Base-by-base conservation (phyloP, 805 yeast genomes). In the Candida ipomoeae region DNA sequence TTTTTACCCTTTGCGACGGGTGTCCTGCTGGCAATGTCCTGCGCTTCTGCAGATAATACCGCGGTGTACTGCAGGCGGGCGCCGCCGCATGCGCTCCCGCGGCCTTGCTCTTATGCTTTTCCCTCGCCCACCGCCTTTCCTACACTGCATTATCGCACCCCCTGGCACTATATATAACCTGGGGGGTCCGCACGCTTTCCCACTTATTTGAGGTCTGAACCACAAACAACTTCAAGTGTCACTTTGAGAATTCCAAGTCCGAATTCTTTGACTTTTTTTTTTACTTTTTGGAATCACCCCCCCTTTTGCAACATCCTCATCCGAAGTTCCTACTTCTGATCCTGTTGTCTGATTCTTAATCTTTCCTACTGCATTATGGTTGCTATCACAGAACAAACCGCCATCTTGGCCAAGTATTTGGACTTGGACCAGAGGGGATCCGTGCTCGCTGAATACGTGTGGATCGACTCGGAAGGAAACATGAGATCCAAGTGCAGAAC, bases 401-500 rank as follows among this genome's bases (percentile, higher is more conserved):
- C 85, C 54, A 85, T 89, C 55, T 79, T 92, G 65, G 80, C 83
- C 66, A 92, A 91, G 76, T 92, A 92, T 68, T 67, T 87, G 57
- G 85, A 81, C 61, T 81, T 94, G 62, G 85, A 84, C 71, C 97
- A 91, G 79, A 80, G 83, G 61, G 96, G 96, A 57, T 79, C 78
- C 64, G 78, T 92, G 58, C 80, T 94, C 60, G 99, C 99, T 56
- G 99, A 94, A 75, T 94, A 94, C 78, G 84, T 94, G 71, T 94
- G 99, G 99, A 86, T 94, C 61, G 99, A 94, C 69, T 88, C 96
- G 61, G 80, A 86, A 58, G 96, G 96, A 68, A 81, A 84, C 65
- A 71, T 90, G 63, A 88, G 99, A 78, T 89, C 97, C 55, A 94
- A 94, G 79, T 90, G 96, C 75, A 87, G 85, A 74, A 94, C 99